Evolutionary conservation across 2,329 filamentous ascomycete genomes (phyloP).

Genomic region (Aureobasidium melanogenum): DNA sequence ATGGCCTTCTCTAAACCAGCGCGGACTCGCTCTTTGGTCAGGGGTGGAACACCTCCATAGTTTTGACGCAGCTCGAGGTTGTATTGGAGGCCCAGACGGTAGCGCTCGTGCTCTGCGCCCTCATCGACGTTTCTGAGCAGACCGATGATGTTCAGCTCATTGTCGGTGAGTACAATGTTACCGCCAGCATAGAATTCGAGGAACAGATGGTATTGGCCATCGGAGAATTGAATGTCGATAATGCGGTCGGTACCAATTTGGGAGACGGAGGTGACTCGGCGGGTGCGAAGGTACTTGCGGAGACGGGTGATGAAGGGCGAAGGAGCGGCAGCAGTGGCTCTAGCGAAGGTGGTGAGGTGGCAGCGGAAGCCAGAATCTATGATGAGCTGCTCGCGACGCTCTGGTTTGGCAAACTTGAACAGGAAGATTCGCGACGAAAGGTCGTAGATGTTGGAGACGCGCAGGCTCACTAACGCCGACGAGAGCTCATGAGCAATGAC

Average conservation of each 20-base stretch:
- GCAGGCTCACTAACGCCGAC: slow-evolving; percentile 62
- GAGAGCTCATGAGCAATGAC: slow-evolving; percentile 93
- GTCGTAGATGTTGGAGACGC: slow-evolving; percentile 91
- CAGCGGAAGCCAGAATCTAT: slow-evolving; percentile 94
- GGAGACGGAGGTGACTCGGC: slow-evolving; percentile 67
- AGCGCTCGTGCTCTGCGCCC: slow-evolving; percentile 74
- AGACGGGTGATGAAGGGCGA: slow-evolving; percentile 78
- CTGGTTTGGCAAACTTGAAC: slow-evolving; percentile 87
- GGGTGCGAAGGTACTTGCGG: slow-evolving; percentile 79
- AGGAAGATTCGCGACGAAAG: slow-evolving; percentile 92
- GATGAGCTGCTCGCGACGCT: slow-evolving; percentile 79
- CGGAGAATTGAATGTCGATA: slow-evolving; percentile 84
- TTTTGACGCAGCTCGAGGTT: slow-evolving; percentile 77
- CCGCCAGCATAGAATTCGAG: slow-evolving; percentile 95
- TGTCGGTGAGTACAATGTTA: slow-evolving; percentile 88
- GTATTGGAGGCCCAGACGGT: slow-evolving; percentile 70
- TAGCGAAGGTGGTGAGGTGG: slow-evolving; percentile 83
- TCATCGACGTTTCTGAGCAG: slow-evolving; percentile 73
- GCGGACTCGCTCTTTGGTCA: slow-evolving; percentile 65
- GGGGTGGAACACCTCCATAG: slow-evolving; percentile 61
- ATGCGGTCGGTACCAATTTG: slow-evolving; percentile 93
- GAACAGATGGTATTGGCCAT: slow-evolving; percentile 79
- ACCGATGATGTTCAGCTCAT: slow-evolving; percentile 70
- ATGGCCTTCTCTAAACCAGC: slow-evolving; percentile 59
- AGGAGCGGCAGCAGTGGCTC: slow-evolving; percentile 74